phyloP scores from a whole-genome alignment of 371 early-diverging fungal genomes.

The Gilbertella persicaria region DNA sequence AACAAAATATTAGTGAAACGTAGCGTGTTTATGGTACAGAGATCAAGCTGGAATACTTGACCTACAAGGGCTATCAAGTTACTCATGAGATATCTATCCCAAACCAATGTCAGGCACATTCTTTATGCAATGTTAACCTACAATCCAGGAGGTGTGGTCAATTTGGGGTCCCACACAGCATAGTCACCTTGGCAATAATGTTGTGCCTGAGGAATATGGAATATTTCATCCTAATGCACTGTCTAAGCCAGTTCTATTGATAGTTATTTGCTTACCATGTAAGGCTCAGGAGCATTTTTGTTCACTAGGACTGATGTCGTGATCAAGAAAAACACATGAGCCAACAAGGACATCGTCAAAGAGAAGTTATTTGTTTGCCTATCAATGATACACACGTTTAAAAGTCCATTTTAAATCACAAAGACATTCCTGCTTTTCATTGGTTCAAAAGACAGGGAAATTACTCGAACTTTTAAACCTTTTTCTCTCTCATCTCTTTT shows the following conservation, averaged over 20 bases:
- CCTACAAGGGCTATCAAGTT: constrained; percentile 20
- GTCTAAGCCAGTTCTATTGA: too few relatives aligned
- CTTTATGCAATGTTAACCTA: too few relatives aligned
- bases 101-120: too few relatives aligned
- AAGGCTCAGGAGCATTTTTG: constrained; percentile 47
- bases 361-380: too few relatives aligned
- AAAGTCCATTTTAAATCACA: too few relatives aligned
- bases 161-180: constrained; percentile 82
- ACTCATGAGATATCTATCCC: constrained; percentile 50
- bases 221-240: constrained; percentile 82
- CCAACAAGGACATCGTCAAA: constrained; percentile 2
- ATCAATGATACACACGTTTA: neutral
- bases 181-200: constrained; percentile 79
- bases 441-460: too few relatives aligned
- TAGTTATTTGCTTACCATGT: constrained; percentile 57
- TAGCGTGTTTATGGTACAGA: constrained; percentile 54
- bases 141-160: constrained; percentile 97
- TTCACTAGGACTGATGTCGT: constrained; percentile 31
- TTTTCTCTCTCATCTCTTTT: too few relatives aligned
- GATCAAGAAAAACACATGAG: constrained; percentile 23
- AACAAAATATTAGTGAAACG: constrained; percentile 66
- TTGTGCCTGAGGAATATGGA: constrained; percentile 92
- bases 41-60: constrained; percentile 9
- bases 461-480: too few relatives aligned
- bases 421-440: too few relatives aligned